Base-by-base conservation (phyloP, 208 protist species). In the Phytomonas sp. region DNA sequence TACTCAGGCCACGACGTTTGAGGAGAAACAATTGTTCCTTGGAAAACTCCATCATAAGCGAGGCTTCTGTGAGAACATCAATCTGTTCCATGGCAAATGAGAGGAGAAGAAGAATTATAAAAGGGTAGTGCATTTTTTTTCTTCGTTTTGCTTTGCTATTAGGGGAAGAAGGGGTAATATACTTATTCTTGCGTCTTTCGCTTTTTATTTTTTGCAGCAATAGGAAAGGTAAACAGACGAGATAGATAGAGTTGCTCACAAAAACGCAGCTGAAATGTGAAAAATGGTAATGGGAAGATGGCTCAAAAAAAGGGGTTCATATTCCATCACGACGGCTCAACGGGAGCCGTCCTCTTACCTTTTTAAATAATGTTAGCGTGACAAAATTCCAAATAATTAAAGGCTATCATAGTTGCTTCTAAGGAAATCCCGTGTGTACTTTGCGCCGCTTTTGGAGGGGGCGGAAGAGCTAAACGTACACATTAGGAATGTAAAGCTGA, bases 401-500 rank as follows among this genome's bases (percentile, higher is more conserved):
- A 20, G 23, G 3, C 23, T 15, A 20, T 15, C 9, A 5, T 40
- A 4, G 13, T 43, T 64, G 60, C 23, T 64, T 17, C 13, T 64
- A 64, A 43, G 1, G 23, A 4, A 64, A 17, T 20, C 23, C 32
- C 13, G 13, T 64, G 32, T 23, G 15, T 2, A 20, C 13, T 17
- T 64, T 6, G 23, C 9, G 3, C 31, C 36, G 32, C 13, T 40
- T 15, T 43, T 64, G 1, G 60, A 34, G 60, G 9, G 9, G 3
- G 3, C 23, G 23, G 60, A 64, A 34, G 40, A 17, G 36, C 73
- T 73, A 30, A 77, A 60, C 73, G 74, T 82, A 51, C 72, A 33
- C 85, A 81, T 91, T 59, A 92, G 60, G 53, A 80, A 91, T n/a
- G 82, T 82, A 0, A 77, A 78, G 11, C 65, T 53, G 0, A 88